These are phyloP conservation scores for Leccinum insolens DNA, from an alignment of 1,284 basidiomycete genomes.

Conservation along the genomic window DNA sequence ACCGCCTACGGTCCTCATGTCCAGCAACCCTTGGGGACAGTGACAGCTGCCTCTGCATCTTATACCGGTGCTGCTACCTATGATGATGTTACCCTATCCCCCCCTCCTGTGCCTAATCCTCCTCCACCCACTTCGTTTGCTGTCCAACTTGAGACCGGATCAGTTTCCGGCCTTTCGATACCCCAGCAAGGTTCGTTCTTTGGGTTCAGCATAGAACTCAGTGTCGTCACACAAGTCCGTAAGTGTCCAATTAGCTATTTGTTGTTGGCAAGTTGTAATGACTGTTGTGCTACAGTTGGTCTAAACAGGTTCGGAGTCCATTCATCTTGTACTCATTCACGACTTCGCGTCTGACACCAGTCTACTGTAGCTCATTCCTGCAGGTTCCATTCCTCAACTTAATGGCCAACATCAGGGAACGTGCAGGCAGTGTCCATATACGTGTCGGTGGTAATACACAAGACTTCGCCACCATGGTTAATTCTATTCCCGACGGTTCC, in stretches of 20 bases:
- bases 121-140: conserved; percentile 42
- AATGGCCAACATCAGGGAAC: not conserved
- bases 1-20: conserved; percentile 36
- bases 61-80: conserved; percentile 49
- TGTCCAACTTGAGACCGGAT: conserved; percentile 43
- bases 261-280: not conserved
- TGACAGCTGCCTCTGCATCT: conserved; percentile 34
- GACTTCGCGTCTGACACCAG: conserved; percentile 18
- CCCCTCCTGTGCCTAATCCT: conserved; percentile 48
- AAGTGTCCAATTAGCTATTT: conserved; percentile 26
- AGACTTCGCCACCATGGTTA: not conserved
- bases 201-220: conserved; percentile 63
- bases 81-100: conserved; percentile 42
- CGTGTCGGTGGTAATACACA: not conserved
- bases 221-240: conserved; percentile 49
- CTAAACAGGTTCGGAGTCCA: conserved; percentile 15
- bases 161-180: conserved; percentile 50
- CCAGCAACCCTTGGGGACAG: conserved; percentile 32
- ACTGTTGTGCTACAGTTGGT: conserved; percentile 12
- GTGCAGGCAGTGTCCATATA: not conserved
- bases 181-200: conserved; percentile 58
- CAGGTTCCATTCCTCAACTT: conserved; percentile 55
- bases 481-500: not conserved
- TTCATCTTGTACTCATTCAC: not conserved
- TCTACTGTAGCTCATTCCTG: conserved; percentile 30